Evolutionary conservation across 371 early-diverging fungal genomes (phyloP).

Genomic region (Saksenaea vasiformis): DNA sequence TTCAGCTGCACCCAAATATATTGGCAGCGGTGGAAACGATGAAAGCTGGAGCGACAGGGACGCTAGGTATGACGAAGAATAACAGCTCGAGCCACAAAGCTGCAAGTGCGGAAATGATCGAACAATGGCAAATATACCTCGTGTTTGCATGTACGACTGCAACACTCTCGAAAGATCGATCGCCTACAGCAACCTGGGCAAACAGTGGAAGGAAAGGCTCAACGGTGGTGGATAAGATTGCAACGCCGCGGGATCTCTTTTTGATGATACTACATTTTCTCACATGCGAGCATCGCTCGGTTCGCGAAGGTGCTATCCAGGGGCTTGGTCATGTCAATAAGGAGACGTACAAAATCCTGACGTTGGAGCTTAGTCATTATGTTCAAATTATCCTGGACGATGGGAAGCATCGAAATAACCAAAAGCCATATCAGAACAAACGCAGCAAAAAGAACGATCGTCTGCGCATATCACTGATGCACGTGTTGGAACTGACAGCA

Average conservation of each 20-base stretch:
- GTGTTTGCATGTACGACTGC: constrained; percentile 71
- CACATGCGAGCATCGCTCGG: constrained; percentile 69
- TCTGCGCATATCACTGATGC: constrained; percentile 74
- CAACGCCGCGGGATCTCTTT: constrained; percentile 63
- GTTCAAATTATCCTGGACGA: constrained; percentile 72
- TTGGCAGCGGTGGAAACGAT: constrained; percentile 56
- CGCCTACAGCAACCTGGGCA: constrained; percentile 36
- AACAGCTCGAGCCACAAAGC: constrained; percentile 35
- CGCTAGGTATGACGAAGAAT: constrained; percentile 45
- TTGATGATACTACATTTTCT: constrained; percentile 66
- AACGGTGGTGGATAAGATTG: constrained; percentile 51
- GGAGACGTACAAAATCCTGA: constrained; percentile 65
- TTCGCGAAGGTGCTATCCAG: constrained; percentile 72
- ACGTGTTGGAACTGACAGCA: constrained; percentile 73
- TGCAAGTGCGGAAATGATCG: constrained; percentile 65
- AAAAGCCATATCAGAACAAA: constrained; percentile 62
- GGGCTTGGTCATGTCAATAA: constrained; percentile 74
- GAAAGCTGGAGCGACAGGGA: constrained; percentile 39
- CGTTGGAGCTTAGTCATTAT: constrained; percentile 69
- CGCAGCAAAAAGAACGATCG: constrained; percentile 72
- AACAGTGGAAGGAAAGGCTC: constrained; percentile 60
- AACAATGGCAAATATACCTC: constrained; percentile 80
- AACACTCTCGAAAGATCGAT: constrained; percentile 34
- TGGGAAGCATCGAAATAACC: constrained; percentile 54
- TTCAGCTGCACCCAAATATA: constrained; percentile 65